phyloP scores from a whole-genome alignment of 352 stramenopile genomes.

The Globisporangium nagaii region DNA sequence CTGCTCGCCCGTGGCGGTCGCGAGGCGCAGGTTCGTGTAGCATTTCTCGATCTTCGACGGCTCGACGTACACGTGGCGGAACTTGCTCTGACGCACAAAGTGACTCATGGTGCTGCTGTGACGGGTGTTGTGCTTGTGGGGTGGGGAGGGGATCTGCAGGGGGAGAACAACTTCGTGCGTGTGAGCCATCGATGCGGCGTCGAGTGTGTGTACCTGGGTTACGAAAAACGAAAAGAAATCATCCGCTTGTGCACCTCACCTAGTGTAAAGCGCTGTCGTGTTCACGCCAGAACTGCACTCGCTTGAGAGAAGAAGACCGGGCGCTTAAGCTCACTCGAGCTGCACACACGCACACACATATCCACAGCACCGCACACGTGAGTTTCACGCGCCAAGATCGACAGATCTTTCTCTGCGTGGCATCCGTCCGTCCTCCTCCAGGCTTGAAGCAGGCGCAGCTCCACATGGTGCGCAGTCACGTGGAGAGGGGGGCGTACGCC shows the following conservation, averaged over 20 bases:
- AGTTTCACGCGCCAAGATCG: background rate
- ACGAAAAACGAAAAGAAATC: background rate
- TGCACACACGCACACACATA: background rate
- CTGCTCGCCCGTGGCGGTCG: slow-evolving; percentile 97
- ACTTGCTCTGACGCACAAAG: slow-evolving; percentile 97
- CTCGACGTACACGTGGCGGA: slow-evolving; percentile 98
- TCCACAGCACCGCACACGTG: background rate
- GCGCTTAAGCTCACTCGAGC: background rate
- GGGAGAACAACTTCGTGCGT: no score
- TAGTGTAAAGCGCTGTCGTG: background rate
- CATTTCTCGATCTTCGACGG: slow-evolving; percentile 92
- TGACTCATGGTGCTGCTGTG: slow-evolving; percentile 76
- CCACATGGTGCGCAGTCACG: no score
- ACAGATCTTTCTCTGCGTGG: background rate
- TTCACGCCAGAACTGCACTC: slow-evolving; percentile 3
- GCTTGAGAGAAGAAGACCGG: slow-evolving; percentile 5
- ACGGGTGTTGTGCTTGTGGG: background rate
- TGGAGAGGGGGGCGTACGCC: no score
- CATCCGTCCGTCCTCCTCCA: background rate
- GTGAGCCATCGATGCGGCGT: no score
- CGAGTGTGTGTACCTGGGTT: background rate
- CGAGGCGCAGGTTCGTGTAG: slow-evolving; percentile 91
- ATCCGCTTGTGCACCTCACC: background rate
- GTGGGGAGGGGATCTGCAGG: background rate
- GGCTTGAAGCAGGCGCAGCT: slow-evolving; percentile 1